These are phyloP conservation scores for Hibiscus mutabilis DNA, from an alignment of 345 rosid genomes.

Conservation along the genomic window DNA sequence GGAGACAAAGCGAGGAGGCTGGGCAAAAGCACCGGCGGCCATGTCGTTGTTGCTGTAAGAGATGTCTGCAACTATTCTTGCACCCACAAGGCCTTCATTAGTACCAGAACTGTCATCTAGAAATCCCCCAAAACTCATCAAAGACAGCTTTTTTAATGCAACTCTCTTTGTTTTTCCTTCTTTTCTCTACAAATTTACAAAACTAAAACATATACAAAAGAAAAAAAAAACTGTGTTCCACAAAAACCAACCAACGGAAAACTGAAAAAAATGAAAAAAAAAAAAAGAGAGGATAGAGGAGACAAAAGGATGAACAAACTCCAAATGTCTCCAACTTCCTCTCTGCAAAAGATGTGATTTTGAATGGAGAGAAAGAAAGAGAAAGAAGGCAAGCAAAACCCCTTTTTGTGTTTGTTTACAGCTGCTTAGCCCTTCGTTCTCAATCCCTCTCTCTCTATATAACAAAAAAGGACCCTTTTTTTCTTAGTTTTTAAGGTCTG, in stretches of 20 bases:
- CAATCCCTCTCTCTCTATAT: conserved; percentile 52
- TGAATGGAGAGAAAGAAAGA: conserved; percentile 43
- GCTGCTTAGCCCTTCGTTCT: conserved; percentile 63
- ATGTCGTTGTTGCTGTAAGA: conserved; percentile 34
- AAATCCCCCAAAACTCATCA: conserved; percentile 81
- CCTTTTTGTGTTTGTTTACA: background rate
- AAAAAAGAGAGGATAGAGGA: background rate
- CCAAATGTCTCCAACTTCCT: background rate
- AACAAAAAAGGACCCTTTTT: background rate
- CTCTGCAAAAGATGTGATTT: background rate
- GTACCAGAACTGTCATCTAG: conserved; percentile 39
- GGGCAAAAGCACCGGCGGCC: conserved; percentile 45
- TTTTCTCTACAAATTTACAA: conserved; percentile 7
- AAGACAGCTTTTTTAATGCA: conserved; percentile 5
- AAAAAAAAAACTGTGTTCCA: background rate
- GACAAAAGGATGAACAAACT: conserved; percentile 7
- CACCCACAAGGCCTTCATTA: conserved; percentile 30
- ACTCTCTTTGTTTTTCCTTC: background rate
- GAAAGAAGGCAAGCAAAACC: conserved; percentile 38
- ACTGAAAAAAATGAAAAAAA: background rate
- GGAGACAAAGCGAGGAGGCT: too few relatives aligned
- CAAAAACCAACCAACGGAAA: background rate
- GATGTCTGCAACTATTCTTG: conserved; percentile 37
- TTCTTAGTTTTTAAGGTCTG: background rate
- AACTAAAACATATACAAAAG: background rate